Conservation (phyloP, 1,284 basidiomycete genomes). For the Ustilago bromivora region DNA sequence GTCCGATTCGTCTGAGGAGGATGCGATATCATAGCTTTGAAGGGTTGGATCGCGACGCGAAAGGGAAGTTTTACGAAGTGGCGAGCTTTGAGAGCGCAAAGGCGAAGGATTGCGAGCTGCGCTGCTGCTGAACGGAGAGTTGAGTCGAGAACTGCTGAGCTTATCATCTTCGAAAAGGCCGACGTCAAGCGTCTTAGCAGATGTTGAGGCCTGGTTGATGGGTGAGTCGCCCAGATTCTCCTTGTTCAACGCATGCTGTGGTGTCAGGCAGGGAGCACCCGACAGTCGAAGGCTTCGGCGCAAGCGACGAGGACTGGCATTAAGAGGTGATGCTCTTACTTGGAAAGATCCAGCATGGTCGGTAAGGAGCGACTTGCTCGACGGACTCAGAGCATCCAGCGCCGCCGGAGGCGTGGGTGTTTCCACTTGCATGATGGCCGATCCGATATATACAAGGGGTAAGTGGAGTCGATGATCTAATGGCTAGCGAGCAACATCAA, state of each 20-base stretch:
- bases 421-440: conserved; percentile 24
- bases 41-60: conserved; percentile 10
- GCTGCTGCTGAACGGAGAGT: conserved; percentile 13
- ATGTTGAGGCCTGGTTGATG: conserved; percentile 19
- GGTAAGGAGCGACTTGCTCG: not conserved
- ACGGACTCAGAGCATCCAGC: conserved; percentile 5
- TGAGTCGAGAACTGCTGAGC: conserved; percentile 7
- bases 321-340: conserved; percentile 11
- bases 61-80: conserved; percentile 14
- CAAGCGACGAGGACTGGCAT: conserved; percentile 19
- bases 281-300: conserved; percentile 38
- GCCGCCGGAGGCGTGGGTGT: conserved; percentile 3
- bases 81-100: conserved; percentile 27
- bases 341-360: not conserved
- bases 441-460: not conserved
- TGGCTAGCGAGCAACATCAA: not conserved
- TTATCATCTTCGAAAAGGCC: conserved; percentile 11
- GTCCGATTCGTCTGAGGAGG: conserved; percentile 44
- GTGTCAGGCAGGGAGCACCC: conserved; percentile 20
- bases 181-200: conserved; percentile 34
- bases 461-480: not conserved
- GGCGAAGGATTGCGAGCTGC: conserved; percentile 23
- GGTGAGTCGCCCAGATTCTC: conserved; percentile 17
- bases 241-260: conserved; percentile 20
- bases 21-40: conserved; percentile 22